These are phyloP conservation scores for Mollisiaceae sp. DNA, from an alignment of 2,329 filamentous ascomycete species.

Conservation along the genomic window DNA sequence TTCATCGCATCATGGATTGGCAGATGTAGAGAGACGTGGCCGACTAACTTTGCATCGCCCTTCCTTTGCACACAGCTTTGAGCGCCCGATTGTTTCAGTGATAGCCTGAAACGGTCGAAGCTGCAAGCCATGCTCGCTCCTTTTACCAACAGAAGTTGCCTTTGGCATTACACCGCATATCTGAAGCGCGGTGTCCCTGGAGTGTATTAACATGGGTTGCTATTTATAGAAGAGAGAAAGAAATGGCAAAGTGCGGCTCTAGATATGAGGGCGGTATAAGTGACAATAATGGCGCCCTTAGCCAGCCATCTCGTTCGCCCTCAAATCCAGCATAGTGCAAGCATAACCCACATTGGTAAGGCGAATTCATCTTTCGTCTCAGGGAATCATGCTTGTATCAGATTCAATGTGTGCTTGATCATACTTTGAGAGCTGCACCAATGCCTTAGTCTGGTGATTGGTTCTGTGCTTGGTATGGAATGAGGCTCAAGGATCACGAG, in stretches of 20 bases:
- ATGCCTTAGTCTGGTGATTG: neutral
- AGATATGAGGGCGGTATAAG: neutral
- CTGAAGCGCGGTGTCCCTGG: neutral
- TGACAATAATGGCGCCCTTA: neutral
- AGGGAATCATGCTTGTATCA: neutral
- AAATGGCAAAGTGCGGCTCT: neutral
- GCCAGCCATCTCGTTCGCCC: neutral
- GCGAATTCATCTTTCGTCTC: neutral
- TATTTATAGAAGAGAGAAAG: neutral
- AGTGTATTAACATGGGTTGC: neutral
- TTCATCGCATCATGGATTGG: neutral
- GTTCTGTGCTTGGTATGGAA: neutral
- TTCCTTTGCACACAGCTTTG: neutral
- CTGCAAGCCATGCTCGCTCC: neutral
- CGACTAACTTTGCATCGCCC: neutral
- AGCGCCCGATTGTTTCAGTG: neutral
- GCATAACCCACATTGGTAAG: neutral
- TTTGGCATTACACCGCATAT: neutral
- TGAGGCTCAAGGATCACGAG: neutral
- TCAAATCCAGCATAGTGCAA: neutral
- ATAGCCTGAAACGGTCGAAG: neutral
- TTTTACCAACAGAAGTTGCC: neutral
- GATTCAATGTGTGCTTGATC: neutral
- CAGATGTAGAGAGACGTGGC: neutral
- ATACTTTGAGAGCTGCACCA: neutral